Base-by-base conservation (phyloP, 2,329 filamentous ascomycete genomes). In the Acrodontium crateriforme region DNA sequence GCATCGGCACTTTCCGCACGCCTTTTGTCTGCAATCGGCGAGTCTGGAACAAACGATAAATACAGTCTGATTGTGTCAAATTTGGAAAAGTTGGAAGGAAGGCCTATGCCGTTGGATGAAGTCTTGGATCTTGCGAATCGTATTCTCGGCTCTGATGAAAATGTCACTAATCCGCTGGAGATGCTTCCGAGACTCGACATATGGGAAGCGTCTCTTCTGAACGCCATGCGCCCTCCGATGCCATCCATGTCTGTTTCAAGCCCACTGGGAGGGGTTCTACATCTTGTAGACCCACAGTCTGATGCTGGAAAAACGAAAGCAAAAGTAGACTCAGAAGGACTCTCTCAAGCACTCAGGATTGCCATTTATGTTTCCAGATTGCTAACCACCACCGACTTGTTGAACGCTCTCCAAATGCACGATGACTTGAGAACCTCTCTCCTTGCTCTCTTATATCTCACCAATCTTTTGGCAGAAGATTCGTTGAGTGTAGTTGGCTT, bases 321-420 rank as follows among this genome's bases (percentile, higher is more conserved):
- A n/a, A 20, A 34, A 3, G 42, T 35, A 27, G 84, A 93, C 47
- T 59, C 66, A 3, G 68, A 70, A 38, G 79, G 79, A 0, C 70
- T 74, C 17, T 82, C 82, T 2, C 62, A 79, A 29, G 72, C 82
- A 1, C 69, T 81, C 9, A 68, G 87, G 30, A 79, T 91, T 59
- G 72, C 77, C 1, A 62, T 77, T 26, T 93, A 84, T 49, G 67
- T 72, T 0, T 60, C 64, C 5, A 65, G 65, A 26, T 49, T 89
- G 0, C 47, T 84, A 17, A 54, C 56, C 11, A 51, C 50, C 2
- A 52, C 52, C 2, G 49, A 58, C 12, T 28, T 58, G 3, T 30
- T 24, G 15, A 16, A 22, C 16, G 8, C 18, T 22, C 37, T 55
- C 9, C 39, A 48, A 9, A 37, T 42, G 18, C 27, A 59, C 6